Conservation (phyloP, 2,329 filamentous ascomycete genomes). For the Claviceps pazoutovae region DNA sequence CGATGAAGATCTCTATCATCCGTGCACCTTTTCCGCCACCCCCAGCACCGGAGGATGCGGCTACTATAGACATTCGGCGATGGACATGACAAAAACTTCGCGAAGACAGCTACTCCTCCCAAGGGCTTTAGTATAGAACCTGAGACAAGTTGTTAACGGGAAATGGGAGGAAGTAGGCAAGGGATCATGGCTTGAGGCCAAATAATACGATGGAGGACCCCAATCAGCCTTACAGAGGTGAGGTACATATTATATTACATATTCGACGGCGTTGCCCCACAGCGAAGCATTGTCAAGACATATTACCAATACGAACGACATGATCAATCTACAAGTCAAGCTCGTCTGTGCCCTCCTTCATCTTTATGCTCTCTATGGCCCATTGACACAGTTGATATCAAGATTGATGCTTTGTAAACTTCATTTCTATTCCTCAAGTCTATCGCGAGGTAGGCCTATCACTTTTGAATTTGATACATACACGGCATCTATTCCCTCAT, state of each 20-base stretch:
- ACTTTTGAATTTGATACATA: too few species aligned
- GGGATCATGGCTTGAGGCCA: neutral
- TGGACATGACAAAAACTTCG: neutral
- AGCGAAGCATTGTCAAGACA: neutral
- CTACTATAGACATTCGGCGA: neutral
- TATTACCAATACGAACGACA: neutral
- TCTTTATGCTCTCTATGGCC: neutral
- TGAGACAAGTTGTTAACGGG: neutral
- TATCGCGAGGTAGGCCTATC: neutral
- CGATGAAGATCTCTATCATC: neutral
- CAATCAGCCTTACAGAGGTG: neutral
- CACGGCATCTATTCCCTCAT: neutral
- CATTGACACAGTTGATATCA: neutral
- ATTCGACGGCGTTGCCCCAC: neutral
- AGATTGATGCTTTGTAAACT: neutral
- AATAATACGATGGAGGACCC: neutral
- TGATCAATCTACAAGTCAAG: neutral
- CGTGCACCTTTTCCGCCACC: neutral
- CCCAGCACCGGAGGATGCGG: neutral
- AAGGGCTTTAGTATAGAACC: neutral
- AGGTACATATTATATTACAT: neutral
- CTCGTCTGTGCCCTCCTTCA: neutral
- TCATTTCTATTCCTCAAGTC: constrained; percentile 8
- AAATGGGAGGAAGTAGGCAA: neutral
- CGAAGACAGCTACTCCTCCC: neutral